Evolutionary conservation across 2,329 filamentous ascomycete genomes (phyloP).

Genomic region (Pestalotiopsis sp.): DNA sequence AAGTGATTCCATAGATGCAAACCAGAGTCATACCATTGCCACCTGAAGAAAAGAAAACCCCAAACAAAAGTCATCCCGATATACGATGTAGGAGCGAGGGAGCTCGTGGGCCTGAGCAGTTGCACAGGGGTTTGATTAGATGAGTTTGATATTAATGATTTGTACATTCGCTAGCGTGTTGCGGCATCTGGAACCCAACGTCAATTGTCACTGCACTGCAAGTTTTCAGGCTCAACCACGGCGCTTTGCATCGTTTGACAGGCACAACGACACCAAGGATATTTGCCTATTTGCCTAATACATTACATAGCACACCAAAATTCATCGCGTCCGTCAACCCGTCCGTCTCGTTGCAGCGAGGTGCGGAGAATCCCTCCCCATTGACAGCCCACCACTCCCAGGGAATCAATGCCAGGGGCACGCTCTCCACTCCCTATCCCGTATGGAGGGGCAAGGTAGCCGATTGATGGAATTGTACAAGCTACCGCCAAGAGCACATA

Average conservation of each 20-base stretch:
- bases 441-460: slow-evolving; percentile 1
- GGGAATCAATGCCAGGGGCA: neutral
- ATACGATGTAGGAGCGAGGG: neutral
- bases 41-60: neutral
- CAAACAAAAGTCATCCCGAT: neutral
- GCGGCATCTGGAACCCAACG: neutral
- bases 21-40: neutral
- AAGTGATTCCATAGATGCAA: neutral
- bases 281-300: neutral
- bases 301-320: neutral
- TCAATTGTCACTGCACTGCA: neutral
- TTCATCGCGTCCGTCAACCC: neutral
- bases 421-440: neutral
- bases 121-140: neutral
- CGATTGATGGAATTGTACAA: slow-evolving; percentile 8
- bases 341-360: neutral
- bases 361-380: neutral
- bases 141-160: slow-evolving; percentile 5
- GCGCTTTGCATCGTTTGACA: neutral
- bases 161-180: neutral
- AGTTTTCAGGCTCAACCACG: neutral
- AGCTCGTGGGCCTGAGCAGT: neutral
- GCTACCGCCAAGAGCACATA: neutral
- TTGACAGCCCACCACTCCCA: slow-evolving; percentile 1
- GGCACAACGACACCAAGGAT: neutral